phyloP scores from a whole-genome alignment of 139 green algal genomes.

The Chloropicon primus region DNA sequence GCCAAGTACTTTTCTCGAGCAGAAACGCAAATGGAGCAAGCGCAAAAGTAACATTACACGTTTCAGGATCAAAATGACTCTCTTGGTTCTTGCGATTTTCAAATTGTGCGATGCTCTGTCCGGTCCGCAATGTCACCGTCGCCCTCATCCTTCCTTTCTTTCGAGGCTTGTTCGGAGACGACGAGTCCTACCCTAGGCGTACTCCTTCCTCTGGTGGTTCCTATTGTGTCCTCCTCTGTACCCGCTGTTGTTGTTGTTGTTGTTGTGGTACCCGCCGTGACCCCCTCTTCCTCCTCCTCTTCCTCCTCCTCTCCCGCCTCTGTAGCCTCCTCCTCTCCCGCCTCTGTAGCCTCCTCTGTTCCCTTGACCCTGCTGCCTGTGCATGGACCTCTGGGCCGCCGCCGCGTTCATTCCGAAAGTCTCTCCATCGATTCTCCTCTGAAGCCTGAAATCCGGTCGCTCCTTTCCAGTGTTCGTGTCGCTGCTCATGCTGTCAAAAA shows the following conservation, averaged over 20 bases:
- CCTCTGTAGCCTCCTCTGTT: not conserved
- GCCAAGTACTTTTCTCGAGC: not conserved
- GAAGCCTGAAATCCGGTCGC: not conserved
- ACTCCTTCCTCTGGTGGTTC: not conserved
- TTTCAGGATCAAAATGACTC: no score
- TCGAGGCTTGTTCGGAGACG: no score
- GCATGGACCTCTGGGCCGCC: not conserved
- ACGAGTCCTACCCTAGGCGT: not conserved
- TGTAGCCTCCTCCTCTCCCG: not conserved
- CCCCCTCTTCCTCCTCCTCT: not conserved
- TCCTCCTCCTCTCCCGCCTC: no score
- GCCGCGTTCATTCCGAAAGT: not conserved
- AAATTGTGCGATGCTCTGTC: no score
- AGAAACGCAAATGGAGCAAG: no score
- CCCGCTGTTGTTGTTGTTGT: not conserved
- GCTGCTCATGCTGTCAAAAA: not conserved
- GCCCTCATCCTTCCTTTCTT: no score
- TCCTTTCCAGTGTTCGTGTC: not conserved
- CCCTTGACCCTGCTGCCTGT: not conserved
- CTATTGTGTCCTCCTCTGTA: not conserved
- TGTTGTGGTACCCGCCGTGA: not conserved
- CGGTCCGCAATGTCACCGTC: no score
- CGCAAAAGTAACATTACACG: no score
- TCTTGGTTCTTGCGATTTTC: no score
- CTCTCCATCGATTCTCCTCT: not conserved